phyloP scores from a whole-genome alignment of 2,329 filamentous ascomycete species.

The Aspergillus aculeatinus region DNA sequence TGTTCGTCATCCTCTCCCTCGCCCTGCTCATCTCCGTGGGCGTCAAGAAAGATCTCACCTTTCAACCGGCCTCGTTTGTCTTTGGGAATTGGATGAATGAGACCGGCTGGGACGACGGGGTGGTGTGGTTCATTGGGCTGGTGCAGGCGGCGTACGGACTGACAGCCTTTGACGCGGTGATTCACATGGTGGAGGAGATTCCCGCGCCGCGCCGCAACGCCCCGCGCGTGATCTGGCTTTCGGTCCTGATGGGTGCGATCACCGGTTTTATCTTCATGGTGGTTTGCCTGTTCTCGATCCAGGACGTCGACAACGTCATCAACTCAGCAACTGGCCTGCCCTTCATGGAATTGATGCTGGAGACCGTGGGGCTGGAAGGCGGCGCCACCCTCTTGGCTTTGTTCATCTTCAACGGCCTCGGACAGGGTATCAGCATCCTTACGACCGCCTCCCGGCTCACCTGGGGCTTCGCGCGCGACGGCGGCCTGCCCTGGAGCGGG shows the following conservation, averaged over 20 bases:
- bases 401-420: constrained; percentile 58
- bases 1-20: constrained; percentile 55
- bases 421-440: constrained; percentile 53
- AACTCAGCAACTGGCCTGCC: constrained; percentile 43
- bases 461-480: constrained; percentile 57
- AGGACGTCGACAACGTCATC: constrained; percentile 46
- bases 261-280: constrained; percentile 55
- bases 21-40: constrained; percentile 56
- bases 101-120: constrained; percentile 55
- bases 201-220: constrained; percentile 53
- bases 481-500: constrained; percentile 46
- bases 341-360: constrained; percentile 51
- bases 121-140: constrained; percentile 60
- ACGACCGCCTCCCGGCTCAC: constrained; percentile 55
- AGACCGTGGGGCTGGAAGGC: constrained; percentile 43
- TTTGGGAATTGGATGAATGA: constrained; percentile 55
- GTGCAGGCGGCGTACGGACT: constrained; percentile 58
- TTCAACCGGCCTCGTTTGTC: constrained; percentile 53
- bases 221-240: constrained; percentile 54
- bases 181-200: constrained; percentile 60
- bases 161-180: constrained; percentile 59
- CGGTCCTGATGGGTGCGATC: constrained; percentile 51
- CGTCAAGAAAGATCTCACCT: constrained; percentile 44
- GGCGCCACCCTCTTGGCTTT: constrained; percentile 52
- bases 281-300: constrained; percentile 53